Conservation (phyloP, 1,284 basidiomycete species). For the Phaffia rhodozyma region DNA sequence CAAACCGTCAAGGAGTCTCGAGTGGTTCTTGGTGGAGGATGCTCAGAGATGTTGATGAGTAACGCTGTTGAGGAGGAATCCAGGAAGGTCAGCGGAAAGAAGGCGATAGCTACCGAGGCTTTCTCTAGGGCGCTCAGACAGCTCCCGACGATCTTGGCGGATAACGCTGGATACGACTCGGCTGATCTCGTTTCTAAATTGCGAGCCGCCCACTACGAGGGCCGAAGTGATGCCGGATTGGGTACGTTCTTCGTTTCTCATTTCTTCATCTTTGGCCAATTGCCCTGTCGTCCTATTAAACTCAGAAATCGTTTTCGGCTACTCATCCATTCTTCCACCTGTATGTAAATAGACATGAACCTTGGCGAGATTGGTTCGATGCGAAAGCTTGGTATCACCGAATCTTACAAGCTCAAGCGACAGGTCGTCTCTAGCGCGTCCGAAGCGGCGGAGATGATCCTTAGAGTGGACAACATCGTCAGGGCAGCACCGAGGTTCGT, state of each 20-base stretch:
- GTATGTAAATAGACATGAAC: conserved; percentile 59
- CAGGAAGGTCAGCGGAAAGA: conserved; percentile 78
- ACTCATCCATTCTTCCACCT: neutral
- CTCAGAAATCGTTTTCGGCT: neutral
- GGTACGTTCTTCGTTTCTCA: conserved; percentile 41
- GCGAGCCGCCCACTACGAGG: conserved; percentile 88
- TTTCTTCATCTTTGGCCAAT: neutral
- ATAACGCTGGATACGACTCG: conserved; percentile 95
- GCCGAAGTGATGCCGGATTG: conserved; percentile 69
- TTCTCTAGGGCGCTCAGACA: conserved; percentile 82
- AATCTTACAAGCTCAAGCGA: conserved; percentile 93
- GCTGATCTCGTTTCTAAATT: conserved; percentile 86
- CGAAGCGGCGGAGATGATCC: conserved; percentile 97
- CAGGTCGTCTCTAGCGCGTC: conserved; percentile 90
- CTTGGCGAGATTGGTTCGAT: conserved; percentile 75
- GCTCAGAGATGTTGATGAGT: conserved; percentile 96
- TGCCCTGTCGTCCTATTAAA: neutral
- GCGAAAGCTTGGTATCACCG: conserved; percentile 76
- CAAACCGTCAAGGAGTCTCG: conserved; percentile 97
- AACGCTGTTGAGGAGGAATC: conserved; percentile 86
- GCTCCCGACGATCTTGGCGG: conserved; percentile 91
- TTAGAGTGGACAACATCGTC: conserved; percentile 61
- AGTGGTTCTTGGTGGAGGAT: conserved; percentile 87
- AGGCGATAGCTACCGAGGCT: conserved; percentile 85
- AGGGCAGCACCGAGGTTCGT: conserved; percentile 43